Evolutionary conservation across 139 green algal genomes (phyloP).

Genomic region (Tetradesmus lagerheimii): DNA sequence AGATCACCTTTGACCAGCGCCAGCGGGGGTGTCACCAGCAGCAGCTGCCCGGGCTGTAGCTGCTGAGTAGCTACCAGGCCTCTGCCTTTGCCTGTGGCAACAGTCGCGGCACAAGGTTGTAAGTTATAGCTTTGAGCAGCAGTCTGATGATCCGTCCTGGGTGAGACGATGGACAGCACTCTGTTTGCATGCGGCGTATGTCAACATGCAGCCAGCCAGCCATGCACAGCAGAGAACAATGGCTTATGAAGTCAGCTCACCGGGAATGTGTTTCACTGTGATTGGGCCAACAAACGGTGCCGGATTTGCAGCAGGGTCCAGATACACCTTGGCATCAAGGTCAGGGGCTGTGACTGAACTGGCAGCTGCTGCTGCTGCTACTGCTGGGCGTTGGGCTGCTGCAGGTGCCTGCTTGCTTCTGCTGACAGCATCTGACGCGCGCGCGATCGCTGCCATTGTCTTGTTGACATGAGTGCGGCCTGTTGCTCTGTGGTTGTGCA

Average conservation of each 20-base stretch:
- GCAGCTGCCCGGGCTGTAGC: slow-evolving; percentile 20
- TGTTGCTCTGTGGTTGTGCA: neutral
- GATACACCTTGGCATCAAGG: slow-evolving; percentile 11
- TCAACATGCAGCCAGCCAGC: neutral
- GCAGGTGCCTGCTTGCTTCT: neutral
- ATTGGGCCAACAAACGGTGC: slow-evolving; percentile 36
- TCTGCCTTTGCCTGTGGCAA: slow-evolving; percentile 18
- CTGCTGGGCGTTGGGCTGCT: neutral
- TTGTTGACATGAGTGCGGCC: neutral
- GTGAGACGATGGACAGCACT: too few relatives aligned
- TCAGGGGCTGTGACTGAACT: slow-evolving; percentile 23
- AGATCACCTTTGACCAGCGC: neutral
- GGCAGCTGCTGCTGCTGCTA: neutral
- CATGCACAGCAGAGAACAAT: neutral
- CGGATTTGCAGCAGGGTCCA: neutral
- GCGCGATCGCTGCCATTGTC: neutral
- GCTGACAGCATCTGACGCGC: neutral
- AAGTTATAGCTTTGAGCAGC: too few relatives aligned
- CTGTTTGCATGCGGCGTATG: too few relatives aligned
- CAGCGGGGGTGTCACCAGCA: slow-evolving; percentile 28
- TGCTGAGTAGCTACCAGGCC: slow-evolving; percentile 7
- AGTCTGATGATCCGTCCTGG: too few relatives aligned
- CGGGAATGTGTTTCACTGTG: neutral
- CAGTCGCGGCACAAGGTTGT: neutral
- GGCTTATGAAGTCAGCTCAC: neutral